These are phyloP conservation scores for Protomyces lactucae-debilis DNA, from an alignment of 1,139 yeast species.

Conservation along the genomic window DNA sequence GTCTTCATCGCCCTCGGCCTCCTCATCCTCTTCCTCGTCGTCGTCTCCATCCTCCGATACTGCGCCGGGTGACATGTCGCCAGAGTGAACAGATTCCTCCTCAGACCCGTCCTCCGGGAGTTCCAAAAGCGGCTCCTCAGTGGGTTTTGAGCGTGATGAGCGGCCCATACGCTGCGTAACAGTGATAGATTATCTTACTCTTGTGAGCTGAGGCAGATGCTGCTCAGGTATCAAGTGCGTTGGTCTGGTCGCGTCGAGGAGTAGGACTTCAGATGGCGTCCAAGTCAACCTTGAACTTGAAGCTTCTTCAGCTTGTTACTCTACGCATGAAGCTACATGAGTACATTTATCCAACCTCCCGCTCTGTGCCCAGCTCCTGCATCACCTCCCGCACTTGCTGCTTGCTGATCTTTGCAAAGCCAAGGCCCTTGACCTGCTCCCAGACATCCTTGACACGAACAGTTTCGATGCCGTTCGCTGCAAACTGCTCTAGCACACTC, in stretches of 20 bases:
- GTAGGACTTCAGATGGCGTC: background rate
- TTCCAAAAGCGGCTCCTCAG: slow-evolving; percentile 19
- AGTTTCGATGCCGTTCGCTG: background rate
- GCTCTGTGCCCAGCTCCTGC: background rate
- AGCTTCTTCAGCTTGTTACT: background rate
- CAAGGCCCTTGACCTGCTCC: background rate
- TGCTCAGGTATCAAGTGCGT: no score
- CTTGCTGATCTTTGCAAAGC: background rate
- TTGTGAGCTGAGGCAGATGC: no score
- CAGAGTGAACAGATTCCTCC: slow-evolving; percentile 17
- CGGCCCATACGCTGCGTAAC: background rate
- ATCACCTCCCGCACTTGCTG: background rate
- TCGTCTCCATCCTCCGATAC: slow-evolving; percentile 5
- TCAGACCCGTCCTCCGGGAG: slow-evolving; percentile 19
- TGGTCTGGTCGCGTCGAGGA: no score
- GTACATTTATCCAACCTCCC: background rate
- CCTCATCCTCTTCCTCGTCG: slow-evolving; percentile 6
- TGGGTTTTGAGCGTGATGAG: slow-evolving; percentile 22
- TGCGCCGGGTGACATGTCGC: slow-evolving; percentile 5
- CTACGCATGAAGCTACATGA: background rate
- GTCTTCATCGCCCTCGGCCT: background rate
- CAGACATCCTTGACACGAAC: background rate
- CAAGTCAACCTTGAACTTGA: background rate
- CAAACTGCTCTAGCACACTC: background rate
- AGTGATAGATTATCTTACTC: no score